Conservation (phyloP, 768 basidiomycete species). For the Butyriboletus loyo region DNA sequence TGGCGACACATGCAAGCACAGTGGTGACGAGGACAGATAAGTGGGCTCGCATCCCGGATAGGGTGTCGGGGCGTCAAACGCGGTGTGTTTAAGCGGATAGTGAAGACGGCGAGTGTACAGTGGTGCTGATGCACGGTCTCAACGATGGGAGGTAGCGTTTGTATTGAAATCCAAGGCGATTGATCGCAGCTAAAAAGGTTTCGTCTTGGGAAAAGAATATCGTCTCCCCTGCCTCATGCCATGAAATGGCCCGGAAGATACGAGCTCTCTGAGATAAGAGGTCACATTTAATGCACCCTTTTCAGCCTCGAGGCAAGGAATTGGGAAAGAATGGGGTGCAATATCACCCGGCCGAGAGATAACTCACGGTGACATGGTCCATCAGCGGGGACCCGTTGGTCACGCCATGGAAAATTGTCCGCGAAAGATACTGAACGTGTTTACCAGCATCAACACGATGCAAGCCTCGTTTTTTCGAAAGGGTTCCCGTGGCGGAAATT, state of each 20-base stretch:
- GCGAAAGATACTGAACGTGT: not conserved
- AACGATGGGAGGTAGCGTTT: not conserved
- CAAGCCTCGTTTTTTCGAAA: slow-evolving; percentile 23
- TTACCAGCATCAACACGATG: slow-evolving; percentile 26
- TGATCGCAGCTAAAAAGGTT: slow-evolving; percentile 16
- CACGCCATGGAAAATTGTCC: slow-evolving; percentile 7
- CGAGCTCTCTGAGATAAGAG: slow-evolving; percentile 15
- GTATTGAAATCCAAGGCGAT: not conserved
- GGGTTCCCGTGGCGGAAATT: not conserved
- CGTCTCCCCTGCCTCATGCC: slow-evolving; percentile 21
- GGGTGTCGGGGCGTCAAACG: not conserved
- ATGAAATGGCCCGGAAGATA: slow-evolving; percentile 10
- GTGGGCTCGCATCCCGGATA: slow-evolving; percentile 22
- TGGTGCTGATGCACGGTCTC: not conserved
- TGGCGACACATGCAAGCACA: slow-evolving; percentile 25
- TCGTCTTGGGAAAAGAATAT: slow-evolving; percentile 26
- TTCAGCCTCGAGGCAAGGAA: slow-evolving; percentile 49
- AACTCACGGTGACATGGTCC: slow-evolving; percentile 5
- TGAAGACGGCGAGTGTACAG: not conserved
- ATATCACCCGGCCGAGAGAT: slow-evolving; percentile 1
- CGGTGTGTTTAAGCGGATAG: no score
- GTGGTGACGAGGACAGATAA: slow-evolving; percentile 25
- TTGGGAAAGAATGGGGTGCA: not conserved
- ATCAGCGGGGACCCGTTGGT: slow-evolving; percentile 1
- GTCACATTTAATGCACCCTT: slow-evolving; percentile 8